Percentiles rank a stretch among this genome's conserved stretches.
phyloP scores from a whole-genome alignment of 176 grass and related monocot genomes.

The Musa troglodytarum region DNA sequence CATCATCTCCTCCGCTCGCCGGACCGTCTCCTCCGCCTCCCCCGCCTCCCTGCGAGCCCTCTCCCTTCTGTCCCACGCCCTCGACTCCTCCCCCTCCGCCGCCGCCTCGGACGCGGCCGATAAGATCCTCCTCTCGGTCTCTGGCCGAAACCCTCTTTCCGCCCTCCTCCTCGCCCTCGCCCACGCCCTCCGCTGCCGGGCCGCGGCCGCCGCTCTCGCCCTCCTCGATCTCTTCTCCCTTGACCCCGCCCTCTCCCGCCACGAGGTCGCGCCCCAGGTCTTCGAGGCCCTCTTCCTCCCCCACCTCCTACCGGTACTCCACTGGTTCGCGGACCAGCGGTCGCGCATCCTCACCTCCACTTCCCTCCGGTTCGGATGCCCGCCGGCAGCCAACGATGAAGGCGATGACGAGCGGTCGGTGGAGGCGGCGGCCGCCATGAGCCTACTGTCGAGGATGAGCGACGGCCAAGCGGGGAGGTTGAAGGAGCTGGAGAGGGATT shows the following conservation, averaged over 20 bases:
- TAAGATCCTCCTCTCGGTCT: conserved; percentile 31
- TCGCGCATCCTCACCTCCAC: conserved; percentile 21
- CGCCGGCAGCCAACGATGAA: not conserved
- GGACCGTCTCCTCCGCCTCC: conserved; percentile 23
- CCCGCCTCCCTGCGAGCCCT: conserved; percentile 29
- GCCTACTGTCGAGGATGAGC: conserved; percentile 56
- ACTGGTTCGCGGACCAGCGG: conserved; percentile 49
- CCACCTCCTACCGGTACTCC: conserved; percentile 44
- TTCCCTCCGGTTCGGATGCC: not conserved
- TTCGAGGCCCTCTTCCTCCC: conserved; percentile 65
- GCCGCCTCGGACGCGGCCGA: conserved; percentile 25
- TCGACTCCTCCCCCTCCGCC: conserved; percentile 31
- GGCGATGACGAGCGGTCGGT: conserved; percentile 22
- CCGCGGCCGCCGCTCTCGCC: conserved; percentile 19
- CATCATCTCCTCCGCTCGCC: conserved; percentile 36
- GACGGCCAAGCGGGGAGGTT: conserved; percentile 44
- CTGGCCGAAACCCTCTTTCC: conserved; percentile 23
- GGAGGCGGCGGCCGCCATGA: conserved; percentile 38
- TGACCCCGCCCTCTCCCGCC: conserved; percentile 45
- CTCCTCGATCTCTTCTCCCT: conserved; percentile 56
- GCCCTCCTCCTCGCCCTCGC: conserved; percentile 46
- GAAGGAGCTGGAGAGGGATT: conserved; percentile 42
- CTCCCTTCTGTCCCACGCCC: conserved; percentile 42
- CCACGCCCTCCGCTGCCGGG: conserved; percentile 19
- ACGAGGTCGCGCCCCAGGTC: conserved; percentile 42